Conservation (phyloP, 2,329 filamentous ascomycete genomes). For the Botryosphaeria dothidea region DNA sequence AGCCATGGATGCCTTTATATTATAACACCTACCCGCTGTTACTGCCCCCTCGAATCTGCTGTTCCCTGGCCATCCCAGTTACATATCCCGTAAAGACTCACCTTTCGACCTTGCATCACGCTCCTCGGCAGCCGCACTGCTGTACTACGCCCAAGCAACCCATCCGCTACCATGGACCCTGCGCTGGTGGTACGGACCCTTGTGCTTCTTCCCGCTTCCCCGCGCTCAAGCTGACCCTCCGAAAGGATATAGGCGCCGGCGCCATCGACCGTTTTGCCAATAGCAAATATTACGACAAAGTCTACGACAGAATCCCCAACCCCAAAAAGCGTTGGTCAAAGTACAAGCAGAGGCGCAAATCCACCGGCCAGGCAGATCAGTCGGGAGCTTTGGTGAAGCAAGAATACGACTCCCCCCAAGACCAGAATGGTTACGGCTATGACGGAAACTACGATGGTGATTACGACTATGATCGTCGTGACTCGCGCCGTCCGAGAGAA, state of each 20-base stretch:
- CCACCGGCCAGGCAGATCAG: constrained; percentile 6
- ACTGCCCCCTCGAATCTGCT: not conserved
- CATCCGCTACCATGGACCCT: not conserved
- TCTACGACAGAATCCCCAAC: constrained; percentile 14
- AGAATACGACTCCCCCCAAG: not conserved
- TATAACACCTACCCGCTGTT: not conserved
- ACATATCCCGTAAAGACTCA: not conserved
- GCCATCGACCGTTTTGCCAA: constrained; percentile 13
- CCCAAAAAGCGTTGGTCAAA: constrained; percentile 7
- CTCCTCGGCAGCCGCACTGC: not conserved
- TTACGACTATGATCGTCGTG: not conserved
- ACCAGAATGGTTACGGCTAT: not conserved
- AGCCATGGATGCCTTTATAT: constrained; percentile 15
- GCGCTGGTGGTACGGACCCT: not conserved
- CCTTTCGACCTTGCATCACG: not conserved
- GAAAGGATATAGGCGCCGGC: constrained; percentile 16
- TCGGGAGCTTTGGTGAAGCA: not conserved
- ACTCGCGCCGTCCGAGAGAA: not conserved
- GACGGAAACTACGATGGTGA: not conserved
- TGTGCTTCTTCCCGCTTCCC: not conserved
- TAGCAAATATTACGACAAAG: constrained; percentile 17
- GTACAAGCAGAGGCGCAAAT: constrained; percentile 14
- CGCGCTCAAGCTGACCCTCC: not conserved
- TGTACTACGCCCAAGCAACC: not conserved
- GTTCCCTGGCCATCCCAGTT: not conserved